Percentiles rank a stretch among this genome's conserved stretches.
Evolutionary conservation across 2,329 filamentous ascomycete species (phyloP).

Genomic region (Colletotrichum sp.): DNA sequence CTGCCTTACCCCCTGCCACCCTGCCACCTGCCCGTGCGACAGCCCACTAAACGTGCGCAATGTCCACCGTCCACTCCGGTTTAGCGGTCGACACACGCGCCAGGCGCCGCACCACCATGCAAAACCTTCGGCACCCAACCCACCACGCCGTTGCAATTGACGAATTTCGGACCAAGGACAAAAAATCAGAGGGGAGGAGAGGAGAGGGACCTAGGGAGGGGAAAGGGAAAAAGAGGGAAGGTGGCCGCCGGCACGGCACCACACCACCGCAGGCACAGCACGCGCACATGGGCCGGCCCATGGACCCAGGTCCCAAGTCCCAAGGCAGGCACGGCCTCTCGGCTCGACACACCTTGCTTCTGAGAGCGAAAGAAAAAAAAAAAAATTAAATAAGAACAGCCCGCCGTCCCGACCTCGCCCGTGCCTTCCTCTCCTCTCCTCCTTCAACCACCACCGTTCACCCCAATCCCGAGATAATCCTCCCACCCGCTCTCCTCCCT

Average conservation of each 20-base stretch:
- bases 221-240: background rate
- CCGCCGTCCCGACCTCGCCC: background rate
- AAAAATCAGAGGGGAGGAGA: background rate
- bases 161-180: background rate
- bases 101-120: background rate
- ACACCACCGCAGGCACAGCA: background rate
- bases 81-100: background rate
- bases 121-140: constrained; percentile 4
- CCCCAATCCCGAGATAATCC: background rate
- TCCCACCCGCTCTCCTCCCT: constrained; percentile 16
- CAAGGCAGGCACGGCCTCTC: constrained; percentile 1
- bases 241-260: background rate
- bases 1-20: background rate
- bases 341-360: background rate
- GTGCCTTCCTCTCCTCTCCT: background rate
- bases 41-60: background rate
- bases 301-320: background rate
- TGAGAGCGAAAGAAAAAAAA: background rate
- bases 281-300: background rate
- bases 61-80: background rate
- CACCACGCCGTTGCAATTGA: constrained; percentile 1
- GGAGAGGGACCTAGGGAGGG: background rate
- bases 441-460: background rate
- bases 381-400: constrained; percentile 14
- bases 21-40: background rate